These are phyloP conservation scores for Sporothrix luriei DNA, from an alignment of 2,329 filamentous ascomycete genomes.

Conservation along the genomic window DNA sequence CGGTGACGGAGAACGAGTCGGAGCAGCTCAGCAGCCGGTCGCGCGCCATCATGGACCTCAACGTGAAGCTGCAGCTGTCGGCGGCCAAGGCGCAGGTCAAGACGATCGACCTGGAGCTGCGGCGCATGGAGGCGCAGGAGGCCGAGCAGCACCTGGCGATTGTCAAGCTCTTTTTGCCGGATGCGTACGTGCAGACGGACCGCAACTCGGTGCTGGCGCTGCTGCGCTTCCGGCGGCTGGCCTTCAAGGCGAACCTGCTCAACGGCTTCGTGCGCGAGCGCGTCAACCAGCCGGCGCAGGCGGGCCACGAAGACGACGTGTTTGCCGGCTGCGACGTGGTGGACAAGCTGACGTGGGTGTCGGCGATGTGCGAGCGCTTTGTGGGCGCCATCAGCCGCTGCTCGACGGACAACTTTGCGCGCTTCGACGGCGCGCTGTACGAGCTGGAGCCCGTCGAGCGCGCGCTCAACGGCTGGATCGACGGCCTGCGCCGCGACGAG, in stretches of 20 bases:
- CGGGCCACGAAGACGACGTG: conserved; percentile 73
- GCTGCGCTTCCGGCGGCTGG: conserved; percentile 81
- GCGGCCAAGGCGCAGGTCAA: conserved; percentile 91
- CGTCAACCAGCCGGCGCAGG: conserved; percentile 63
- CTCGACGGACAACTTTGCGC: conserved; percentile 74
- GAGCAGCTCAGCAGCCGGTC: conserved; percentile 87
- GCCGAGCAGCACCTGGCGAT: conserved; percentile 86
- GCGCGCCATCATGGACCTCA: conserved; percentile 93
- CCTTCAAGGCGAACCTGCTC: conserved; percentile 82
- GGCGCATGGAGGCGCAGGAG: conserved; percentile 84
- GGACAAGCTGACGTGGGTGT: conserved; percentile 83
- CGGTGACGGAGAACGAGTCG: conserved; percentile 88
- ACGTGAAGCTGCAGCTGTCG: conserved; percentile 88
- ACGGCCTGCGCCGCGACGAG: conserved; percentile 79
- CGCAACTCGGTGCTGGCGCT: conserved; percentile 85
- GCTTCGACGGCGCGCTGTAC: conserved; percentile 76
- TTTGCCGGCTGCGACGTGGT: conserved; percentile 79
- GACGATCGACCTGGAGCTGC: conserved; percentile 87
- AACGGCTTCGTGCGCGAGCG: conserved; percentile 78
- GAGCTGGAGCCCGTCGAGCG: conserved; percentile 92
- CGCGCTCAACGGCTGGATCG: conserved; percentile 84
- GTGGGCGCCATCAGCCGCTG: conserved; percentile 78
- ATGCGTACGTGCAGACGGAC: conserved; percentile 72
- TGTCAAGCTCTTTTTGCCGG: conserved; percentile 84
- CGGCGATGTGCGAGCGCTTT: conserved; percentile 80